These are phyloP conservation scores for Xylaria sp. DNA, from an alignment of 2,329 filamentous ascomycete genomes.

Conservation along the genomic window DNA sequence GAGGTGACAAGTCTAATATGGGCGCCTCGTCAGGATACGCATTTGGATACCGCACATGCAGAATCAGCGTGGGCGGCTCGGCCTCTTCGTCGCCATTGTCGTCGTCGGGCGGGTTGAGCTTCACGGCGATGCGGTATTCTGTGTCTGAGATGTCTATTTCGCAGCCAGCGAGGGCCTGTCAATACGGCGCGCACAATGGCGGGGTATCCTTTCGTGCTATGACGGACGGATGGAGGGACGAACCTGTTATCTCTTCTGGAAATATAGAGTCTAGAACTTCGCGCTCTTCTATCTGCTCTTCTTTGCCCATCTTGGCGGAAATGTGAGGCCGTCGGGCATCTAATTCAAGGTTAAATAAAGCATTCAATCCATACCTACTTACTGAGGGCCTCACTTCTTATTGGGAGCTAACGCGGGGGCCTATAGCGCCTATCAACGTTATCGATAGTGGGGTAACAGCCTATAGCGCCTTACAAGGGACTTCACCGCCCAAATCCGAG, in stretches of 20 bases:
- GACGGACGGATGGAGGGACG: conserved; percentile 17
- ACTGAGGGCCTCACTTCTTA: background rate
- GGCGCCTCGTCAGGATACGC: conserved; percentile 91
- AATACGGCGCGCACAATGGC: conserved; percentile 26
- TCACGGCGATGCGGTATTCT: conserved; percentile 86
- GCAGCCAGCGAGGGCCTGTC: conserved; percentile 6
- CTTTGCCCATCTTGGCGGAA: conserved; percentile 66
- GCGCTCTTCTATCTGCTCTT: conserved; percentile 95
- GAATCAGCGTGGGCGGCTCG: conserved; percentile 76
- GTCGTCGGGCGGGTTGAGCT: conserved; percentile 77
- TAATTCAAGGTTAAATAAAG: background rate
- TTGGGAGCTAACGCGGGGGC: conserved; percentile 11
- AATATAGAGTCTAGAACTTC: conserved; percentile 99
- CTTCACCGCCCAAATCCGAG: conserved; percentile 50
- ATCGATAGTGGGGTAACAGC: conserved; percentile 37
- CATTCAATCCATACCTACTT: background rate
- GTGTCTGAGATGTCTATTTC: conserved; percentile 84
- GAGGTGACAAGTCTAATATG: conserved; percentile 79
- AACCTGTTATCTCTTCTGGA: conserved; percentile 94
- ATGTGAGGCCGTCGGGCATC: background rate
- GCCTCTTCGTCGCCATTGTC: conserved; percentile 70
- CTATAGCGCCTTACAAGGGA: conserved; percentile 5
- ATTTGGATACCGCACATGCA: conserved; percentile 89
- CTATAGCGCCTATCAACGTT: conserved; percentile 21
- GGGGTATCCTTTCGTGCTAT: conserved; percentile 19